A percentile compares a stretch with the other conserved stretches of the same genome.
These are phyloP conservation scores for Dictyostelium discoideum DNA, from an alignment of 78 protist genomes.

Conservation along the genomic window DNA sequence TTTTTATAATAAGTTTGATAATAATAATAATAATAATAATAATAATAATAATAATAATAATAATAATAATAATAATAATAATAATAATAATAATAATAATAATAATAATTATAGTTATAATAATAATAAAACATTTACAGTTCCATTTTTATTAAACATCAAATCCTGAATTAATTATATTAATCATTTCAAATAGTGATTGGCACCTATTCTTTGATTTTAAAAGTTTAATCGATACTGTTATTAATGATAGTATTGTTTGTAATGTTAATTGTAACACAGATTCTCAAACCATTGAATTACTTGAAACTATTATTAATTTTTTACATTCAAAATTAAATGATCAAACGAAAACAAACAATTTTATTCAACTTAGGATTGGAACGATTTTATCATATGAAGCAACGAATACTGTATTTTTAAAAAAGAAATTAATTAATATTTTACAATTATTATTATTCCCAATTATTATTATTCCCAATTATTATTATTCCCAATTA, in stretches of 20 bases:
- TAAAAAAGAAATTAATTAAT: not conserved
- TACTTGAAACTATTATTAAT: not conserved
- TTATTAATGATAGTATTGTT: not conserved
- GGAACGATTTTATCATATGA: no score
- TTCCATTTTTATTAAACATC: not conserved
- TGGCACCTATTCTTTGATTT: not conserved
- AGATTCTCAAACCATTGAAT: not conserved
- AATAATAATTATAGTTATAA: no score
- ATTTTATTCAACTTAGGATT: not conserved
- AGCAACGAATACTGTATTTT: not conserved
- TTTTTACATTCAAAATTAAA: no score
- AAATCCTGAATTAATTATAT: not conserved
- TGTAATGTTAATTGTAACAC: not conserved
- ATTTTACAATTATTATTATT: not conserved
- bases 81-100: no score
- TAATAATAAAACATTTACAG: no score
- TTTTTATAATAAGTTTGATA: no score
- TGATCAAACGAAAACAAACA: no score
- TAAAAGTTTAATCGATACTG: not conserved
- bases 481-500: no score
- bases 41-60: no score
- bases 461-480: no score
- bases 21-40: no score
- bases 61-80: no score
- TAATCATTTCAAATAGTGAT: not conserved